Percentiles rank a stretch among this genome's conserved stretches.
Conservation (phyloP, 352 stramenopile genomes). For the Phytopythium montanum region DNA sequence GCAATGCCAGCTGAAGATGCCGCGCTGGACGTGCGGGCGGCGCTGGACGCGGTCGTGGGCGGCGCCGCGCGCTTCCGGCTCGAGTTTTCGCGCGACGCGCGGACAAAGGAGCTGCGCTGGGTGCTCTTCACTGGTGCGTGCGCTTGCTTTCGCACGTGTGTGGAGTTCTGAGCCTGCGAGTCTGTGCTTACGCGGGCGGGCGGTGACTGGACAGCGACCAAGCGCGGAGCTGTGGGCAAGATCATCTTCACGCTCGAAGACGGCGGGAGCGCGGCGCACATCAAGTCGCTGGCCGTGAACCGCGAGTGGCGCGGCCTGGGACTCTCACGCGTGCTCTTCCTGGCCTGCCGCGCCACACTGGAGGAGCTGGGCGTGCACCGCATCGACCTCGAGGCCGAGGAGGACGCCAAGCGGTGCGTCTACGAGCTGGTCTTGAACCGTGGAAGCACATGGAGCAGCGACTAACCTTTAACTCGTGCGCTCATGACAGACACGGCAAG, state of each 20-base stretch:
- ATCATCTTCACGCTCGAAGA: constrained; percentile 79
- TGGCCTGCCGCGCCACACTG: constrained; percentile 68
- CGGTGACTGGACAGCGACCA: constrained; percentile 20
- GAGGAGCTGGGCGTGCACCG: constrained; percentile 45
- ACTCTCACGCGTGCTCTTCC: constrained; percentile 72
- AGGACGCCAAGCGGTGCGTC: constrained; percentile 46
- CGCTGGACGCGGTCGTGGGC: constrained; percentile 43
- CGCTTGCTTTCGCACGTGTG: background rate
- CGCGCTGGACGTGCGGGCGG: constrained; percentile 26
- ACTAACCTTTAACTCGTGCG: background rate
- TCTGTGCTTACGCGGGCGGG: background rate
- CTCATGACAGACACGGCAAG: constrained; percentile 28
- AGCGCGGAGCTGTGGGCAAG: constrained; percentile 68
- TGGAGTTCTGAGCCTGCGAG: too few species aligned
- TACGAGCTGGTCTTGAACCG: background rate
- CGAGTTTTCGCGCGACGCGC: constrained; percentile 62
- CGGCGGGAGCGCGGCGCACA: constrained; percentile 38
- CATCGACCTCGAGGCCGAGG: constrained; percentile 60
- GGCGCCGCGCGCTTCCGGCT: constrained; percentile 53
- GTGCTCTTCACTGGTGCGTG: constrained; percentile 66
- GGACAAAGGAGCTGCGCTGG: constrained; percentile 76
- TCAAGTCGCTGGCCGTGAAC: constrained; percentile 78
- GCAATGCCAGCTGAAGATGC: background rate
- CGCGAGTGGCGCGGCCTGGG: constrained; percentile 62
- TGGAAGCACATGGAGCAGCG: background rate